phyloP scores from a whole-genome alignment of 73 alveolate species.

The Urostyla sp. region DNA sequence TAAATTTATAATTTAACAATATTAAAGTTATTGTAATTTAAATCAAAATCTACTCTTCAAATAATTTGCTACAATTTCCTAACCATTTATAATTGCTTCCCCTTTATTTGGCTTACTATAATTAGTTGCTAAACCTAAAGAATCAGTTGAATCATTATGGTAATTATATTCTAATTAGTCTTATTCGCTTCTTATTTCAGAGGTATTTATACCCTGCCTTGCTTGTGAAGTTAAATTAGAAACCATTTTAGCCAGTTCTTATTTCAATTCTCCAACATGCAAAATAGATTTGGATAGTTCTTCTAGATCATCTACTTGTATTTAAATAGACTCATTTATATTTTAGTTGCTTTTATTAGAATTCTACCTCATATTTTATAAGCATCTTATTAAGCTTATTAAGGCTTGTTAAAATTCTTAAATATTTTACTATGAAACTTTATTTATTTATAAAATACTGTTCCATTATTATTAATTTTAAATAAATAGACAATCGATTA shows the following conservation, averaged over 20 bases:
- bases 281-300: slow-evolving; percentile 17
- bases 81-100: neutral
- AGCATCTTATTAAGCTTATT: too few species aligned
- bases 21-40: too few species aligned
- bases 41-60: too few species aligned
- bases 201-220: slow-evolving; percentile 14
- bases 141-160: too few species aligned
- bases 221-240: slow-evolving; percentile 14
- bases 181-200: too few species aligned
- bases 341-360: neutral
- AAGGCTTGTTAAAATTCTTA: neutral
- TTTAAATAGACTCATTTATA: neutral
- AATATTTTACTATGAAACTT: neutral
- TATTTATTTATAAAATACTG: neutral
- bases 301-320: slow-evolving; percentile 15
- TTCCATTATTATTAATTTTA: slow-evolving; percentile 35
- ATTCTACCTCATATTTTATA: neutral
- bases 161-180: too few species aligned
- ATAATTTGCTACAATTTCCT: too few species aligned
- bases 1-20: too few species aligned
- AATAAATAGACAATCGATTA: neutral
- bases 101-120: too few species aligned
- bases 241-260: slow-evolving; percentile 35
- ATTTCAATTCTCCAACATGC: slow-evolving; percentile 21
- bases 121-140: too few species aligned